phyloP scores from a whole-genome alignment of 805 yeast genomes.

The Ogataea nonfermentans region DNA sequence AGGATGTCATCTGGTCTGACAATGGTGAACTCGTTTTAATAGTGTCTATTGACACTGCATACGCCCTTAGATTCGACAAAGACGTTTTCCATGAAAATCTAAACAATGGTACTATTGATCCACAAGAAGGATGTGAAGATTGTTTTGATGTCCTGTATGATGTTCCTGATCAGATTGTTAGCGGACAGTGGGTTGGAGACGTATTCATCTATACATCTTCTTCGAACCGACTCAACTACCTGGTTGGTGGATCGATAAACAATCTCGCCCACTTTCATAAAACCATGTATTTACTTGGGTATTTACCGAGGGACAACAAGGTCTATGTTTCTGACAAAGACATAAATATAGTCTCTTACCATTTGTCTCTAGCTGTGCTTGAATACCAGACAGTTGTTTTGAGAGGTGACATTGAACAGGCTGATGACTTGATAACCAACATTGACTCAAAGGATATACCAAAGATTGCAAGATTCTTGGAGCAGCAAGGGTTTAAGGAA shows the following conservation, averaged over 20 bases:
- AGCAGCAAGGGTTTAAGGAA: slow-evolving; percentile 84
- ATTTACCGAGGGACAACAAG: slow-evolving; percentile 84
- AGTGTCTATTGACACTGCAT: slow-evolving; percentile 67
- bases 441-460: slow-evolving; percentile 65
- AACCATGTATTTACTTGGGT: slow-evolving; percentile 82
- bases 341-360: slow-evolving; percentile 76
- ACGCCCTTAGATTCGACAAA: slow-evolving; percentile 71
- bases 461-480: slow-evolving; percentile 88
- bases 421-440: slow-evolving; percentile 61
- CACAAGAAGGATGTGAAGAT: slow-evolving; percentile 86
- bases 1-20: slow-evolving; percentile 87
- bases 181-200: slow-evolving; percentile 97
- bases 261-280: slow-evolving; percentile 92
- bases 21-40: slow-evolving; percentile 87
- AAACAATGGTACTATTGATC: slow-evolving; percentile 54
- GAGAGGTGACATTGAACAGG: slow-evolving; percentile 90
- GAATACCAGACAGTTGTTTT: slow-evolving; percentile 95
- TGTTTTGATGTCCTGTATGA: slow-evolving; percentile 84
- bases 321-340: slow-evolving; percentile 91
- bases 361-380: slow-evolving; percentile 77
- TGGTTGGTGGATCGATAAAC: slow-evolving; percentile 91
- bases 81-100: slow-evolving; percentile 64
- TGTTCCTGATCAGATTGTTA: slow-evolving; percentile 72
- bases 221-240: slow-evolving; percentile 84
- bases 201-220: slow-evolving; percentile 89